Conservation (phyloP, 75 land plant genomes). For the Chamaecyparis obtusa region DNA sequence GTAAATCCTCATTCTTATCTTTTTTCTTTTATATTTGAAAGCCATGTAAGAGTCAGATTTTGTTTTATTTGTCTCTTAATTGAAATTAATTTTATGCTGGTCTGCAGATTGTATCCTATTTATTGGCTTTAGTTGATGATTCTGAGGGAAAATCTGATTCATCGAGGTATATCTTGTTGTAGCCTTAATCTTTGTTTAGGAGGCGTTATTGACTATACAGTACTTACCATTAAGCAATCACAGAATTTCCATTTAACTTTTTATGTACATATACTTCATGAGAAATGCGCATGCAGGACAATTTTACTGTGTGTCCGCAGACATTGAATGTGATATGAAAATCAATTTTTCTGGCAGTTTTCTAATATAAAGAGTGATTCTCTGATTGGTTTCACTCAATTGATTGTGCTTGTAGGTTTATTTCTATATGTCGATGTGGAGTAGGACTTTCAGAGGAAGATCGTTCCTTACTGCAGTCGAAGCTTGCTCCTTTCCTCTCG, state of each 20-base stretch:
- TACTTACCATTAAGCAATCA: background rate
- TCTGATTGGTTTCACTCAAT: conserved; percentile 2
- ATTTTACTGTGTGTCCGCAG: background rate
- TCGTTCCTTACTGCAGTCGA: conserved; percentile 10
- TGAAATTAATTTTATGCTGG: background rate
- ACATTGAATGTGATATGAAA: background rate
- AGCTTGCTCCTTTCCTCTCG: conserved; percentile 21
- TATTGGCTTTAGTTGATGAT: conserved; percentile 18
- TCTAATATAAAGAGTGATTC: background rate
- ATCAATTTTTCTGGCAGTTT: background rate
- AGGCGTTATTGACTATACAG: background rate
- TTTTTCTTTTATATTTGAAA: background rate
- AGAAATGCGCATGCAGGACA: background rate
- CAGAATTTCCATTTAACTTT: background rate
- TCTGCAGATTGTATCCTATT: conserved; percentile 24
- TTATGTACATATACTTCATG: background rate
- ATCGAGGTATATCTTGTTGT: conserved; percentile 7
- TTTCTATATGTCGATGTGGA: conserved; percentile 31
- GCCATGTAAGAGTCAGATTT: background rate
- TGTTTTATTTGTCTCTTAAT: background rate
- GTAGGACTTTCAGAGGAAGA: conserved; percentile 27
- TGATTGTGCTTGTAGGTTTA: conserved; percentile 16
- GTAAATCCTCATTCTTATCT: background rate
- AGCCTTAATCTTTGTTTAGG: background rate
- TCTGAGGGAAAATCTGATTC: conserved; percentile 5